Evolutionary conservation across 2,329 filamentous ascomycete genomes (phyloP).

Genomic region (Bipolaris zeicola): DNA sequence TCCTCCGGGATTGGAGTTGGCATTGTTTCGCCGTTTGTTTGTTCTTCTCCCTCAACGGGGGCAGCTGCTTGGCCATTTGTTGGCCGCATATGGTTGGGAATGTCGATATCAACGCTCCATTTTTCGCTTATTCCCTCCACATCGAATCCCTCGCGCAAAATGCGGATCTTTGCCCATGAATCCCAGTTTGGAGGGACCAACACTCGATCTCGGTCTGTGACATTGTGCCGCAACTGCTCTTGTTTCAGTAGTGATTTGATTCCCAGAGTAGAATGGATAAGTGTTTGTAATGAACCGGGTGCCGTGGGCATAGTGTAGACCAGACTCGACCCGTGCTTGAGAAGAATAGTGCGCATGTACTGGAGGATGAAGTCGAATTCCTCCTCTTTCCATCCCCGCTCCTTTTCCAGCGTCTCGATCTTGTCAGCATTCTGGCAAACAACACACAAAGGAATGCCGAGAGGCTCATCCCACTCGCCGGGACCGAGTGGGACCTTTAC

Average conservation of each 20-base stretch:
- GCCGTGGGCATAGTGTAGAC: constrained; percentile 57
- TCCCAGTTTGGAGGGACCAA: constrained; percentile 97
- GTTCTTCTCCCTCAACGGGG: constrained; percentile 18
- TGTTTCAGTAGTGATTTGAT: constrained; percentile 77
- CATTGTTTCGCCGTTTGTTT: constrained; percentile 14
- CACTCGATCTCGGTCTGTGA: constrained; percentile 93
- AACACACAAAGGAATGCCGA: constrained; percentile 86
- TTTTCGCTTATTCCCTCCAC: constrained; percentile 83
- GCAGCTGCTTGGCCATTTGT: constrained; percentile 28
- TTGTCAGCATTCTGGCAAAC: constrained; percentile 97
- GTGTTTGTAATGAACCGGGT: constrained; percentile 75
- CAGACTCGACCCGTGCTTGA: constrained; percentile 71
- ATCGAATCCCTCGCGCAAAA: constrained; percentile 89
- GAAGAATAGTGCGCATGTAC: constrained; percentile 83
- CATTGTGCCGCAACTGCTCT: constrained; percentile 64
- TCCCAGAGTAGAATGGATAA: constrained; percentile 83
- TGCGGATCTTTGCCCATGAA: constrained; percentile 95
- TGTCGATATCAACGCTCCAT: constrained; percentile 83
- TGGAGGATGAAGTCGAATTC: constrained; percentile 96
- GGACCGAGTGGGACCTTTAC: constrained; percentile 75
- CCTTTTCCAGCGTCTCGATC: constrained; percentile 88
- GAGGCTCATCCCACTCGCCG: constrained; percentile 89
- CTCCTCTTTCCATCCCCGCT: constrained; percentile 91
- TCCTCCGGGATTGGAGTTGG: constrained; percentile 16
- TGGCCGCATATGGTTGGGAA: constrained; percentile 35